Conservation (phyloP, 2,329 filamentous ascomycete genomes). For the Neodidymelliopsis sp. region DNA sequence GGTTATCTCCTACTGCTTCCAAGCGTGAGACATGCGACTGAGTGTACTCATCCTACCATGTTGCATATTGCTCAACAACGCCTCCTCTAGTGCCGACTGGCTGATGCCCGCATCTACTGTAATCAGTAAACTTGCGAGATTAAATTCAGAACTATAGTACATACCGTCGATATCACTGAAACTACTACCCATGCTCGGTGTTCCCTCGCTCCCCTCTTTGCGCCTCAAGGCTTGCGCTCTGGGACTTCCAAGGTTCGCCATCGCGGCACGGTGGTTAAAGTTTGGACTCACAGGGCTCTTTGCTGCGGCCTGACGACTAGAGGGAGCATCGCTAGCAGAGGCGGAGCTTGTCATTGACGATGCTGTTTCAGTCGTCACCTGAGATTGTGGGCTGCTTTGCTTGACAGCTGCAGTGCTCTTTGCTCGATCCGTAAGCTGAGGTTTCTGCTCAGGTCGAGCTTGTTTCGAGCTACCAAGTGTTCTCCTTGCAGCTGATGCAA, state of each 20-base stretch:
- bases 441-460: constrained; percentile 22
- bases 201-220: constrained; percentile 46
- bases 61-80: constrained; percentile 74
- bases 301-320: constrained; percentile 25
- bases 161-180: constrained; percentile 83
- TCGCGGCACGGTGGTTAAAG: constrained; percentile 66
- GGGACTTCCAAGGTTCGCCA: constrained; percentile 63
- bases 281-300: constrained; percentile 43
- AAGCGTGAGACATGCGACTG: constrained; percentile 64
- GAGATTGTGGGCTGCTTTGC: constrained; percentile 30
- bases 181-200: constrained; percentile 68
- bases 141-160: constrained; percentile 13
- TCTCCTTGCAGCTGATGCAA: constrained; percentile 44
- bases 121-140: too few relatives aligned
- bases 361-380: constrained; percentile 32
- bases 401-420: constrained; percentile 10
- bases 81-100: constrained; percentile 81
- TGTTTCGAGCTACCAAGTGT: constrained; percentile 15
- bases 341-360: constrained; percentile 64
- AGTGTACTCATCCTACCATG: constrained; percentile 73
- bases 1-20: constrained; percentile 9
- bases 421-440: constrained; percentile 7
- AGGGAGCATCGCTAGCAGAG: constrained; percentile 40
- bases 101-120: constrained; percentile 76
- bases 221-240: constrained; percentile 26